Evolutionary conservation across 2,329 filamentous ascomycete species (phyloP), one percentile per base, ranked within the genome.

Genomic region (Penicillium sp.): DNA sequence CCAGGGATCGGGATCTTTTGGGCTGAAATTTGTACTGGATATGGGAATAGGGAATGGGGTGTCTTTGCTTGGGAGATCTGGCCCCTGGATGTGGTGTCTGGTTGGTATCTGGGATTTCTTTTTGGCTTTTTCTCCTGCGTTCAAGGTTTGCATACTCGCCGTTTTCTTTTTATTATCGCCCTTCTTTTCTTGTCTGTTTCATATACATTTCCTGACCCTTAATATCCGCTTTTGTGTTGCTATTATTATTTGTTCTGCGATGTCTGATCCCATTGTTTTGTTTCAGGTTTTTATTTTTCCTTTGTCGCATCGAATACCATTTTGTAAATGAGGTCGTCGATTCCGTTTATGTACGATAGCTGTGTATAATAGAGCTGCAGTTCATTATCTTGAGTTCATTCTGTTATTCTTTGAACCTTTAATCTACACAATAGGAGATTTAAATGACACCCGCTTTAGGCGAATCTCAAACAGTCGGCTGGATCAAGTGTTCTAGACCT

Each of bases 101-200:
- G 55, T 55, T 53, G 48, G 57, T 50, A 53, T 55, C 42, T 60
- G 53, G 53, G 47, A 54, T 51, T 60, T 36, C n/a, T 48, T 44
- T 47, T 46, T 36, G 38, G 25, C 36, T 46, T 24, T 46, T 24
- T 49, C 33, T 50, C 46, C 52, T 41, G 46, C 49, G 53, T 57
- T 50, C 52, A 49, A 51, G 59, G 56, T 47, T 50, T 57, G 58
- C 42, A 44, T 36, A 46, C 24, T 42, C 33, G 11, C 36, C 56
- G 48, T 50, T 55, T 62, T 54, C 51, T 53, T 60, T 61, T 56
- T 54, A 57, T 54, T 60, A 48, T 57, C 46, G 46, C n/a, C 36
- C 54, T 43, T 50, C 55, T 55, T 41, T 33, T 30, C 39, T 51
- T 44, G 44, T 53, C 44, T 57, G 44, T 55, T 51, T 44, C 36